Evolutionary conservation across 140 eudicot genomes (phyloP).

Genomic region (Senecio squalidus): DNA sequence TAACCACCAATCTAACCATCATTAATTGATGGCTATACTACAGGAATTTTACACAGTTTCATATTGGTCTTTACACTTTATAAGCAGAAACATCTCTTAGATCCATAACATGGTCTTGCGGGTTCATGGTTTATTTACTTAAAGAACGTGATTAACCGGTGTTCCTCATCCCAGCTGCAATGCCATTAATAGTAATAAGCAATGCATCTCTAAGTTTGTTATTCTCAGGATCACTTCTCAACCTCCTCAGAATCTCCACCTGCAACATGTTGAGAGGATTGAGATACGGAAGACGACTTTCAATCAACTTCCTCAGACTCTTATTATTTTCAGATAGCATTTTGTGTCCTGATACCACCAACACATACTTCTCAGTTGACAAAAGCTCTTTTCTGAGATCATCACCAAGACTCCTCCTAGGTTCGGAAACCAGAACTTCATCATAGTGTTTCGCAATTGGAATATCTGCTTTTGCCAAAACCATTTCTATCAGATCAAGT

Average conservation of each 20-base stretch:
- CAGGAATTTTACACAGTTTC: too few species aligned
- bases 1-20: too few species aligned
- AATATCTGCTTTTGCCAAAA: conserved; percentile 76
- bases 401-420: conserved; percentile 59
- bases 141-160: conserved; percentile 42
- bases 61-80: too few species aligned
- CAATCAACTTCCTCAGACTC: conserved; percentile 70
- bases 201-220: conserved; percentile 75
- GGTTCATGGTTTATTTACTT: too few species aligned
- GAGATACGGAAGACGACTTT: conserved; percentile 79
- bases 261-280: conserved; percentile 94
- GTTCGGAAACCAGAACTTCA: conserved; percentile 56
- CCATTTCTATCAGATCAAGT: conserved; percentile 88
- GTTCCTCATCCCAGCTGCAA: conserved; percentile 97
- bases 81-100: too few species aligned
- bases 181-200: conserved; percentile 89
- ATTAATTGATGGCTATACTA: too few species aligned
- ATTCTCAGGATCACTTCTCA: conserved; percentile 77
- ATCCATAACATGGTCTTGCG: too few species aligned
- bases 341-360: conserved; percentile 77
- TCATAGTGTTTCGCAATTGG: conserved; percentile 76
- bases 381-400: conserved; percentile 62
- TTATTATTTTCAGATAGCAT: conserved; percentile 61
- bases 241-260: conserved; percentile 86
- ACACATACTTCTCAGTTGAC: conserved; percentile 60